phyloP scores from a whole-genome alignment of 2,329 filamentous ascomycete species.

The Pestalotiopsis sp. region DNA sequence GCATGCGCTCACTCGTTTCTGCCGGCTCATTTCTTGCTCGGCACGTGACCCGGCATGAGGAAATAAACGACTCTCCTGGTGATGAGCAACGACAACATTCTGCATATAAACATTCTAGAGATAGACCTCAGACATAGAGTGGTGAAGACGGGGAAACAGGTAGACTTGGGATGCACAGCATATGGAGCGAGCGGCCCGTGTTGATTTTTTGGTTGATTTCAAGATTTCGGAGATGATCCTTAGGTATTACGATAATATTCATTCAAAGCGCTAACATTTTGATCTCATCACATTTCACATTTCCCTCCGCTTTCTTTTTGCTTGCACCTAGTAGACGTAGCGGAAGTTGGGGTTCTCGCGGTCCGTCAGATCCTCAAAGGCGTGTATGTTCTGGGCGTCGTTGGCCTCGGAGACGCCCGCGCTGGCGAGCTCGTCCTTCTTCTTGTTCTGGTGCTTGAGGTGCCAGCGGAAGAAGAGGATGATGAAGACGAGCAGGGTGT shows the following conservation, averaged over 20 bases:
- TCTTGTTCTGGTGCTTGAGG: constrained; percentile 57
- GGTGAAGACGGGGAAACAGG: not conserved
- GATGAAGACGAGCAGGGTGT: constrained; percentile 60
- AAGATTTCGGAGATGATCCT: not conserved
- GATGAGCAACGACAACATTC: not conserved
- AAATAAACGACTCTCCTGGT: not conserved
- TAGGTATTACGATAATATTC: not conserved
- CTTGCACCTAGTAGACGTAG: constrained; percentile 30
- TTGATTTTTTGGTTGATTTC: not conserved
- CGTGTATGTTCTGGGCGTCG: constrained; percentile 29
- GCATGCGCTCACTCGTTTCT: not conserved
- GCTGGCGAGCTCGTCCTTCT: constrained; percentile 30
- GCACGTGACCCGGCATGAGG: not conserved
- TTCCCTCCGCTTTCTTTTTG: not conserved
- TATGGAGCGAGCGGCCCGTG: not conserved
- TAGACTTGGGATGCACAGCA: not conserved
- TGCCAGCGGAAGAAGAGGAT: constrained; percentile 62
- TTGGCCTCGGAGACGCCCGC: constrained; percentile 29
- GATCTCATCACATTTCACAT: not conserved
- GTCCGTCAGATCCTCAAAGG: constrained; percentile 39
- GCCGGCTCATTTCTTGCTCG: not conserved
- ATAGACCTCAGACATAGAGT: not conserved
- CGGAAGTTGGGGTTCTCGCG: constrained; percentile 37
- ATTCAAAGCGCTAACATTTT: not conserved
- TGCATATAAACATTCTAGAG: not conserved